Evolutionary conservation across 495 filamentous ascomycete genomes (phyloP), one percentile per base, ranked within the genome.

Genomic region (Venustampulla echinocandica): DNA sequence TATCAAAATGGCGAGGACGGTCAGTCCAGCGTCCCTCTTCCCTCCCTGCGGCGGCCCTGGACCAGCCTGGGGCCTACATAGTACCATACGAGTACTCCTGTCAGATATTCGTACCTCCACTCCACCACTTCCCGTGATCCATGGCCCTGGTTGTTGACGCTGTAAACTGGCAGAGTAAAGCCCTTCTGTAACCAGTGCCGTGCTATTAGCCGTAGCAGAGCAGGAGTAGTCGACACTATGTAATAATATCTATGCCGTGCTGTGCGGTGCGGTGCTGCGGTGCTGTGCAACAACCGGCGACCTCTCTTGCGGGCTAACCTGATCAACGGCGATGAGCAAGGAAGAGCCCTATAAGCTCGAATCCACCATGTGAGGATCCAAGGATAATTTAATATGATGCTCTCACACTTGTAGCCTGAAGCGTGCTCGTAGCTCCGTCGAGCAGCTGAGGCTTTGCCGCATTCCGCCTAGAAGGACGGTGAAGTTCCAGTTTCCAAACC

Each of bases 361-460:
- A 42, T 37, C 43, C 37, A 33, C 14, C 19, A 36, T 11, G n/a
- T 44, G 25, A 18, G 20, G 23, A 42, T 27, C 36, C 20, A 10
- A 13, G 27, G 6, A 30, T 6, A 30, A 13, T 30, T 13, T 7
- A 13, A 13, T 30, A 30, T 6, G 6, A 6, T 30, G 27, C 13
- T 6, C 7, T 13, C 27, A 13, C 6, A 30, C 7, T 30, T 35
- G 28, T n/a, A 17, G 3, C 13, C 21, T 34, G 34, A 22, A 46
- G 14, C n/a, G 25, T 41, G n/a, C n/a, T n/a, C n/a, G n/a, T n/a
- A n/a, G n/a, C n/a, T n/a, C n/a, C n/a, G n/a, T n/a, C n/a, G n/a
- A 22, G 42, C 46, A 33, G 14, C 22, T 18, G 35, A 15, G 37
- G 30, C 49, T 52, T 50, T 52, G 27, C 49, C 42, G 28, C 22